Evolutionary conservation across 1,284 basidiomycete species (phyloP), one percentile per base, ranked within the genome.

Genomic region (Ganoderma resinaceum): DNA sequence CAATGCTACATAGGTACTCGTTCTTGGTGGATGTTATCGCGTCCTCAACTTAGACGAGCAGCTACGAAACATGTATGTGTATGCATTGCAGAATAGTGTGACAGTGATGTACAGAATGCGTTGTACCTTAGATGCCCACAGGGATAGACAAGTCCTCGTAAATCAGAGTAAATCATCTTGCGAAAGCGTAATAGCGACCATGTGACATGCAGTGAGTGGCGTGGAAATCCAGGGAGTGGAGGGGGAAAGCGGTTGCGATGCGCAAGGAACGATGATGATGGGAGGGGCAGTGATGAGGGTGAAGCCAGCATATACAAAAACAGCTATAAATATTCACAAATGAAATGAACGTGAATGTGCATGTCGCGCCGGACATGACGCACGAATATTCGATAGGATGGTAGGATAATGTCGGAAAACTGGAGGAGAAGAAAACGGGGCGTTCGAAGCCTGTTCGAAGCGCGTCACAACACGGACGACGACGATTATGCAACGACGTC

Each of bases 401-500:
- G 23, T 26, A 52, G n/a, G 46, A 52, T 26, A 23, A 26, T 26
- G 11, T 4, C 14, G 20, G n/a, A 14, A 55, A 40, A 46, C 33
- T 63, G 55, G 49, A 35, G 6, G 20, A 43, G 40, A n/a, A 57
- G 49, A 49, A 53, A 35, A 61, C 3, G 16, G n/a, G 18, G 38
- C 55, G 46, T 33, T 59, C 66, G 64, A 69, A 61, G 42, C 70
- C 70, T 46, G 70, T 58, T 68, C 66, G 64, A 66, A 52, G 52
- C 61, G 58, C 53, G 37, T 42, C 43, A 37, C 29, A 66, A 58
- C 23, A 23, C 59, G 23, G 46, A 33, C 6, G 52, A 42, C 55
- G 46, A 26, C 0, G 52, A 42, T 59, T 80, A 93, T 75, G 89
- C 92, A 71, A 94, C 86, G 43, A 95, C 89, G 78, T 95, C 91